Conservation (phyloP, 768 basidiomycete species). For the Suillus cothurnatus region DNA sequence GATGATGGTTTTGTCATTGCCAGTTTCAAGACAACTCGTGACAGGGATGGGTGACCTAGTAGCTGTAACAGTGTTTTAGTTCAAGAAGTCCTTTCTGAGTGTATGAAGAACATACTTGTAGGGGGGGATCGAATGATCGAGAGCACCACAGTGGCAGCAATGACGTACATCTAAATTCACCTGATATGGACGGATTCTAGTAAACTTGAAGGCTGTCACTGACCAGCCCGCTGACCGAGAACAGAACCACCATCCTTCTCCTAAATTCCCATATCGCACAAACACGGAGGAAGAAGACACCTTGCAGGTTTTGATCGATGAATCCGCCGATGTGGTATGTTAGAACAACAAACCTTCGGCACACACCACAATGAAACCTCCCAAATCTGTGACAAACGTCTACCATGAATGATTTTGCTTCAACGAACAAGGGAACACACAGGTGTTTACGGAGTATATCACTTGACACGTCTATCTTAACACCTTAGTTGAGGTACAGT, state of each 20-base stretch:
- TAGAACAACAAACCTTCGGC: constrained; percentile 1
- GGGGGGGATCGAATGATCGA: not conserved
- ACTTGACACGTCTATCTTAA: not conserved
- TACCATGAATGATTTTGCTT: not conserved
- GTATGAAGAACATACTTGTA: not conserved
- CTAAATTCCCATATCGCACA: constrained; percentile 4
- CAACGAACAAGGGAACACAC: not conserved
- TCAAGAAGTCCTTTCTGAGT: not conserved
- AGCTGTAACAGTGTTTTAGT: not conserved
- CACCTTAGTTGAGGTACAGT: not conserved
- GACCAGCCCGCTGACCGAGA: not conserved
- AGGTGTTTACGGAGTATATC: not conserved
- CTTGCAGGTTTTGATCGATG: not conserved
- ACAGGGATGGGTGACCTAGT: constrained; percentile 2
- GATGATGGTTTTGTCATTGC: not conserved
- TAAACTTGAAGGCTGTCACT: not conserved
- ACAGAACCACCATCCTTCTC: not conserved
- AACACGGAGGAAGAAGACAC: not conserved
- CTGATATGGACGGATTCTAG: not conserved
- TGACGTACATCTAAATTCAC: not conserved
- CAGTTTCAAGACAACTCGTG: constrained; percentile 4
- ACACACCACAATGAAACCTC: not conserved
- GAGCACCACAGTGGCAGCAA: not conserved
- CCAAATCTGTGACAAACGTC: not conserved
- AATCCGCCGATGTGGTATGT: too few relatives aligned